A percentile compares a stretch with the other conserved stretches of the same genome.
These are phyloP conservation scores for Termitomyces sp. DNA, from an alignment of 768 basidiomycete species.

Conservation along the genomic window DNA sequence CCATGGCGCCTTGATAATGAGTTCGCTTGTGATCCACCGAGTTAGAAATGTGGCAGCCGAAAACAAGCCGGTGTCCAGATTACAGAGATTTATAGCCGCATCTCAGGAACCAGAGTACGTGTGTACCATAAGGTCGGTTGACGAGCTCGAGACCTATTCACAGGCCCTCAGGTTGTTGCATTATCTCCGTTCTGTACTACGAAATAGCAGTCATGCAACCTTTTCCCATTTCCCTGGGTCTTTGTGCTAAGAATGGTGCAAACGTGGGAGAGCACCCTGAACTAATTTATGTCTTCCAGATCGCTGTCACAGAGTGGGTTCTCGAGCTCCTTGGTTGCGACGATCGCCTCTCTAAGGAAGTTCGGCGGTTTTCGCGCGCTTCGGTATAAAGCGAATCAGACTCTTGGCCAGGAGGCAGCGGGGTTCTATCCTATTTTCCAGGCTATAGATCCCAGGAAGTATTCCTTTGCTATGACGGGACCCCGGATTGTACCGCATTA, in stretches of 20 bases:
- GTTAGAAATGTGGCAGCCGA: neutral
- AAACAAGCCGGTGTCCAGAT: neutral
- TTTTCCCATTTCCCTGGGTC: neutral
- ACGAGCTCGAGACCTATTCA: neutral
- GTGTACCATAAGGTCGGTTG: neutral
- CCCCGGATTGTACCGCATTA: neutral
- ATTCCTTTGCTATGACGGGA: neutral
- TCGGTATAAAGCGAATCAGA: neutral
- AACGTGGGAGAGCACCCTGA: neutral
- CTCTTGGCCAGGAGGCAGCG: neutral
- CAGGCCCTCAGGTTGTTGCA: neutral
- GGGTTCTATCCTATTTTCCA: neutral
- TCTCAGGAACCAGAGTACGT: neutral
- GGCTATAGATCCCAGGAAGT: neutral
- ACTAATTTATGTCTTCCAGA: neutral
- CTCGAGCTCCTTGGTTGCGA: neutral
- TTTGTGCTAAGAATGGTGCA: neutral
- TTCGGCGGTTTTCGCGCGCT: neutral
- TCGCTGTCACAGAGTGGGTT: neutral
- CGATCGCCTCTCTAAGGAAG: conserved; percentile 1
- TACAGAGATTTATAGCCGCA: neutral
- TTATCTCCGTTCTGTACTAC: neutral
- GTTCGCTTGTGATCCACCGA: no score
- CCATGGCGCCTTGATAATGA: neutral
- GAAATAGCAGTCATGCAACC: neutral